Conservation (phyloP, 169 alveolate species). For the Cryptosporidium sp. region DNA sequence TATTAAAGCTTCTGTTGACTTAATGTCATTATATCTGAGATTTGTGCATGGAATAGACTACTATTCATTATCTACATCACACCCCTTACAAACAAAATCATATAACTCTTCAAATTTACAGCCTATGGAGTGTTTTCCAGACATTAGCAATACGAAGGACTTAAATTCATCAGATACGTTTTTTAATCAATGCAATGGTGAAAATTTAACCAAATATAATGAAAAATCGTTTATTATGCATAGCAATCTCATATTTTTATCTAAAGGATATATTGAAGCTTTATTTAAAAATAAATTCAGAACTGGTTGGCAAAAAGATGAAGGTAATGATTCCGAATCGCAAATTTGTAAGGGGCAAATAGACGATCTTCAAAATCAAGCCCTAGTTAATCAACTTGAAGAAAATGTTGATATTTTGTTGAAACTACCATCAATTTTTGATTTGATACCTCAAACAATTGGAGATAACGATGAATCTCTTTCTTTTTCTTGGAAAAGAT, state of each 20-base stretch:
- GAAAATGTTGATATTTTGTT: conserved; percentile 29
- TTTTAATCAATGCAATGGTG: no score
- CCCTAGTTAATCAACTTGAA: conserved; percentile 2
- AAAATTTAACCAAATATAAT: background rate
- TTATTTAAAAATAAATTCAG: conserved; percentile 22
- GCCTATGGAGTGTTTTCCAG: background rate
- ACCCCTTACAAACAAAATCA: background rate
- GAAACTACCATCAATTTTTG: conserved; percentile 13
- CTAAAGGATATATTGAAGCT: conserved; percentile 52
- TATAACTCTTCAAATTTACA: background rate
- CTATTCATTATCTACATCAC: conserved; percentile 21
- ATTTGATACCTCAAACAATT: conserved; percentile 9
- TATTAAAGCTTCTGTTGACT: conserved; percentile 11
- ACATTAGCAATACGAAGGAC: background rate
- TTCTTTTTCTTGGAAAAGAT: conserved; percentile 29
- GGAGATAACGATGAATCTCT: conserved; percentile 25
- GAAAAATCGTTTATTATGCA: background rate
- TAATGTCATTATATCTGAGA: conserved; percentile 20
- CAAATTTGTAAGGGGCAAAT: background rate
- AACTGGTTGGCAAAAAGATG: conserved; percentile 12
- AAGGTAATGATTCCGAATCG: conserved; percentile 5
- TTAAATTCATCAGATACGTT: background rate
- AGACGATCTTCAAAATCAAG: conserved; percentile 5
- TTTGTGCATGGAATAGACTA: conserved; percentile 70
- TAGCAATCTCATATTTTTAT: background rate